Evolutionary conservation across 169 alveolate genomes (phyloP), one percentile per base, ranked within the genome.

Genomic region (Theileria parva): DNA sequence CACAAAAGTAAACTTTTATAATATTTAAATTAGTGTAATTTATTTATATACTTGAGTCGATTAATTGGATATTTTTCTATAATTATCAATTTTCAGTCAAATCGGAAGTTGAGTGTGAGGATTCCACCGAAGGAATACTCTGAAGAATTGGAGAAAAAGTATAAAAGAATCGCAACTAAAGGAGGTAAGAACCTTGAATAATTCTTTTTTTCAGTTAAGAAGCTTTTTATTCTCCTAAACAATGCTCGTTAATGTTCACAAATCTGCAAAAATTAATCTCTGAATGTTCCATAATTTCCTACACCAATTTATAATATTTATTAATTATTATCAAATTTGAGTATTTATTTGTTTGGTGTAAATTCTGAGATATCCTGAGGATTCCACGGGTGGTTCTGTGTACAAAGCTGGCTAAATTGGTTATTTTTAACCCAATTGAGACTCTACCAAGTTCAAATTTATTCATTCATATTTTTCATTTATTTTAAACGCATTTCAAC

Each of bases 101-200:
- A 50, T 50, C 77, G 64, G 37, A 68, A 68, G 37, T 17, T 30
- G 21, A 68, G 66, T 51, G 77, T 51, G 66, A 68, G 77, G 51
- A 37, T 44, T 21, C 23, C 21, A 17, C 77, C 77, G 15, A 15
- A 15, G 6, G 66, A 68, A 8, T 21, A 44, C 11, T 27, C 66
- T 2, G 63, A 68, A 37, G 60, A 44, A 34, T 13, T 37, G 77
- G 77, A 68, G 12, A 44, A 68, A 68, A 68, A 68, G 34, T 68
- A 68, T 51, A 68, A 51, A 51, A 68, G 64, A 51, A 68, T 68
- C 30, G 77, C 77, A 68, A 34, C 77, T 8, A 44, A 51, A 50
- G 77, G 77, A 68, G 77, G 77, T 68, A 68, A 19, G 44, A 23
- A 9, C 32, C 3, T 17, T 7, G 53, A 19, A 68, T 34, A 50